A percentile compares a stretch with the other conserved stretches of the same genome.
Evolutionary conservation across 257 asterid genomes (phyloP).

Genomic region (Penstemon newberryi): DNA sequence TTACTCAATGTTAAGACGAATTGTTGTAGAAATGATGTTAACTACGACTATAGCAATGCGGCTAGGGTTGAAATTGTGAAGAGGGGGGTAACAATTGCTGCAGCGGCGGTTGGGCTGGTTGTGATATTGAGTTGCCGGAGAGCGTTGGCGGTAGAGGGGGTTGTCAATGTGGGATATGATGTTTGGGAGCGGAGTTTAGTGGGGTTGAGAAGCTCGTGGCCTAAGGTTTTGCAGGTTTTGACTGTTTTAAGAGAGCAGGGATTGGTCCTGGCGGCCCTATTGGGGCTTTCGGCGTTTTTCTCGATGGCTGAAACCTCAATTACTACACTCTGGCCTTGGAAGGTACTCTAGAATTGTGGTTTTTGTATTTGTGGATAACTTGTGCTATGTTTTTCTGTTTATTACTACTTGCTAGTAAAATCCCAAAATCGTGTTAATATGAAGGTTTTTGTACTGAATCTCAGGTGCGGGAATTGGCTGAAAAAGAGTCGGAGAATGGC

Average conservation of each 20-base stretch:
- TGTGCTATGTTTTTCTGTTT: background rate
- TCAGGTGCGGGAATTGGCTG: constrained; percentile 97
- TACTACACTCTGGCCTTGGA: constrained; percentile 99
- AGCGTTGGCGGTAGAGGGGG: constrained; percentile 65
- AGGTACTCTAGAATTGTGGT: constrained; percentile 48
- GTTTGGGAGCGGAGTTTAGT: constrained; percentile 60
- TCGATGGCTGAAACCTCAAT: constrained; percentile 99
- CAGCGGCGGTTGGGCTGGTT: constrained; percentile 56
- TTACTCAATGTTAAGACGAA: constrained; percentile 20
- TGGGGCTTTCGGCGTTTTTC: constrained; percentile 94
- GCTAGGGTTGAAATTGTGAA: constrained; percentile 38
- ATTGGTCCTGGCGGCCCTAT: constrained; percentile 70
- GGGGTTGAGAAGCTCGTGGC: constrained; percentile 75
- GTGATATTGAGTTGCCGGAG: constrained; percentile 55
- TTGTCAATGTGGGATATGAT: constrained; percentile 49
- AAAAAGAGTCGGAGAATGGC: constrained; percentile 86
- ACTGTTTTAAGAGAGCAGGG: constrained; percentile 87
- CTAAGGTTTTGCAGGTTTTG: constrained; percentile 74
- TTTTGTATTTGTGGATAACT: background rate
- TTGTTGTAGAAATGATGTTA: constrained; percentile 28
- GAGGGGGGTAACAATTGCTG: constrained; percentile 53
- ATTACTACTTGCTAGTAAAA: background rate
- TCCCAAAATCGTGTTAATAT: constrained; percentile 16
- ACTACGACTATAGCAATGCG: background rate
- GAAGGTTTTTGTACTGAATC: constrained; percentile 26